Evolutionary conservation across 306 rosid genomes (phyloP).

Genomic region (Quercus variabilis): DNA sequence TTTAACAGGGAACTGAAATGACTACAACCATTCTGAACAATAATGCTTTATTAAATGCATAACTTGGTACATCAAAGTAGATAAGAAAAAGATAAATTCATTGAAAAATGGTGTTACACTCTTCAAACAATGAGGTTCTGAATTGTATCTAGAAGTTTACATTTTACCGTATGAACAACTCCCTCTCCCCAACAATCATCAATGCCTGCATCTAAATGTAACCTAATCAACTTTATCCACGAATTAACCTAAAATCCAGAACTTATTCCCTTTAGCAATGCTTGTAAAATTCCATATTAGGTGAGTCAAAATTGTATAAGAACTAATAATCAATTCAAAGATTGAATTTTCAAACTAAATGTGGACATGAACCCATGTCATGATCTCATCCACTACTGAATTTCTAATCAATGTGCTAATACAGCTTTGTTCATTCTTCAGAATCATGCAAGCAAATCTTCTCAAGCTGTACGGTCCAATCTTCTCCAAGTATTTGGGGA

Average conservation of each 20-base stretch:
- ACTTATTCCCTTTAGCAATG: conserved; percentile 35
- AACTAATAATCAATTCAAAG: conserved; percentile 33
- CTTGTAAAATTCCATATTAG: conserved; percentile 23
- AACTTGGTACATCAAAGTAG: conserved; percentile 12
- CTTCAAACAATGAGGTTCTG: conserved; percentile 33
- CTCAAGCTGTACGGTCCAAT: conserved; percentile 84
- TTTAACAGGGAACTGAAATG: not conserved
- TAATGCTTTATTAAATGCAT: conserved; percentile 10
- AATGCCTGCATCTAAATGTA: conserved; percentile 42
- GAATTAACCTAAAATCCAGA: conserved; percentile 24
- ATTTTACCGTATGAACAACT: conserved; percentile 36
- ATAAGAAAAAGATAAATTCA: conserved; percentile 15
- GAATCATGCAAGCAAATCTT: conserved; percentile 60
- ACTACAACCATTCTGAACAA: conserved; percentile 10
- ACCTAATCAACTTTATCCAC: conserved; percentile 33
- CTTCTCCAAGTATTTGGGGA: conserved; percentile 75
- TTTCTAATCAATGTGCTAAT: conserved; percentile 13
- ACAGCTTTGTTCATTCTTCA: conserved; percentile 52
- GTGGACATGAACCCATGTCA: conserved; percentile 29
- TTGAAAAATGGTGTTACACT: conserved; percentile 26
- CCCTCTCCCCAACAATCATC: conserved; percentile 37
- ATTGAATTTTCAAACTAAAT: conserved; percentile 30
- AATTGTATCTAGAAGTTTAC: conserved; percentile 37
- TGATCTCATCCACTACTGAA: conserved; percentile 6
- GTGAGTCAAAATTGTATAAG: conserved; percentile 25